Evolutionary conservation across 2,329 filamentous ascomycete species (phyloP).

Genomic region (Metarhizium rileyi): DNA sequence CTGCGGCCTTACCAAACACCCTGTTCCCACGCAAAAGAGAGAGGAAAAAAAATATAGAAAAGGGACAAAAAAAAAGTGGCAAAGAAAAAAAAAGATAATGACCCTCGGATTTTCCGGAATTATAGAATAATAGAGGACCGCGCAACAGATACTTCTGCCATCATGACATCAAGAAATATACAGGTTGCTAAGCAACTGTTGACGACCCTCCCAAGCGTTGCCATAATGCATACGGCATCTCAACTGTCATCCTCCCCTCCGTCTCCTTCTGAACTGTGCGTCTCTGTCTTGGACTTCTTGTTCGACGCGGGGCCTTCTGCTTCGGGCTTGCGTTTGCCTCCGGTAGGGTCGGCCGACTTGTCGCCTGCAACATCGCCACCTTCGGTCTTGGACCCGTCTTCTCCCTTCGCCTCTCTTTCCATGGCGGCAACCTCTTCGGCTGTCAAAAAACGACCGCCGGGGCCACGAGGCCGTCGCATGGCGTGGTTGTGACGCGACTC

Average conservation of each 20-base stretch:
- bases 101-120: background rate
- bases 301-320: conserved; percentile 35
- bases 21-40: conserved; percentile 10
- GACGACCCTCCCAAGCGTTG: conserved; percentile 1
- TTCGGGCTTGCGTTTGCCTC: conserved; percentile 53
- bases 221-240: background rate
- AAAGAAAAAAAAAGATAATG: background rate
- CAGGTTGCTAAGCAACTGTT: conserved; percentile 6
- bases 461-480: conserved; percentile 88
- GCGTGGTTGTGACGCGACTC: conserved; percentile 97
- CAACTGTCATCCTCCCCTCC: conserved; percentile 27
- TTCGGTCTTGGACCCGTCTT: conserved; percentile 22
- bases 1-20: conserved; percentile 4
- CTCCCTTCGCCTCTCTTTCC: conserved; percentile 52
- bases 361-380: conserved; percentile 13
- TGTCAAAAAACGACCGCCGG: conserved; percentile 89
- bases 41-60: background rate
- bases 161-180: conserved; percentile 29
- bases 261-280: conserved; percentile 25
- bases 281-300: conserved; percentile 50
- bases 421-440: conserved; percentile 91
- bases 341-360: conserved; percentile 22
- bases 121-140: conserved; percentile 8
- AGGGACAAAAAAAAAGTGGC: background rate
- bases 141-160: conserved; percentile 13